phyloP scores from a whole-genome alignment of 768 basidiomycete species.

The Phylloporus arenicola region DNA sequence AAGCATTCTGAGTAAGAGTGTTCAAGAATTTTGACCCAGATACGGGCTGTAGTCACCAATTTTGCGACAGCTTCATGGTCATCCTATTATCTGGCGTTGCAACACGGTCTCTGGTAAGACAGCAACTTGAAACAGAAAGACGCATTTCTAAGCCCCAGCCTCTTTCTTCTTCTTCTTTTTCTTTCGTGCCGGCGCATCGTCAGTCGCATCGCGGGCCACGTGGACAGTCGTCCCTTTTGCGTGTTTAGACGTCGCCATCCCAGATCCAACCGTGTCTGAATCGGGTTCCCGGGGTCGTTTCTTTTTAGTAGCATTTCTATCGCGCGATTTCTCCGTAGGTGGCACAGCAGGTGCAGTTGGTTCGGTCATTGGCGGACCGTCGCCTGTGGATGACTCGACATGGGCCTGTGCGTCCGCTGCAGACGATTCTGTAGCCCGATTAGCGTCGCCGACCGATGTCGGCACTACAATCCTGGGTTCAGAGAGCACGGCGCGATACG shows the following conservation, averaged over 20 bases:
- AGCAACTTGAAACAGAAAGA: not conserved
- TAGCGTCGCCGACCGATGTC: not conserved
- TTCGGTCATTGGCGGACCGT: not conserved
- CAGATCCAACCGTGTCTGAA: not conserved
- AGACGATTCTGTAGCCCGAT: not conserved
- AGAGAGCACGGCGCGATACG: conserved; percentile 74
- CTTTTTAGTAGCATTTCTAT: not conserved
- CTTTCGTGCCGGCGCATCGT: conserved; percentile 14
- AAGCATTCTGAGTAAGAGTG: not conserved
- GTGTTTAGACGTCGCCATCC: not conserved
- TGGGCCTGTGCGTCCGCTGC: not conserved
- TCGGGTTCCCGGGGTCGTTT: conserved; percentile 23
- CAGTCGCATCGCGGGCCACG: not conserved
- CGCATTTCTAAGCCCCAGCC: not conserved
- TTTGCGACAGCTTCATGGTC: not conserved
- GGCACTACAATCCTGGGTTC: conserved; percentile 67
- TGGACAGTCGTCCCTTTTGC: not conserved
- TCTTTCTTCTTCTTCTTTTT: conserved; percentile 20
- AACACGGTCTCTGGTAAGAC: not conserved
- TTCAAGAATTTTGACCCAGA: not conserved
- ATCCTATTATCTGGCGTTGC: not conserved
- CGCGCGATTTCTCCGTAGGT: not conserved
- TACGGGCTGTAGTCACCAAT: not conserved
- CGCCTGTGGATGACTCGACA: not conserved
- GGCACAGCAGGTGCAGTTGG: not conserved